Percentiles rank a stretch among this genome's conserved stretches.
Conservation (phyloP, 1,139 yeast genomes). For the Eremothecium coryli region DNA sequence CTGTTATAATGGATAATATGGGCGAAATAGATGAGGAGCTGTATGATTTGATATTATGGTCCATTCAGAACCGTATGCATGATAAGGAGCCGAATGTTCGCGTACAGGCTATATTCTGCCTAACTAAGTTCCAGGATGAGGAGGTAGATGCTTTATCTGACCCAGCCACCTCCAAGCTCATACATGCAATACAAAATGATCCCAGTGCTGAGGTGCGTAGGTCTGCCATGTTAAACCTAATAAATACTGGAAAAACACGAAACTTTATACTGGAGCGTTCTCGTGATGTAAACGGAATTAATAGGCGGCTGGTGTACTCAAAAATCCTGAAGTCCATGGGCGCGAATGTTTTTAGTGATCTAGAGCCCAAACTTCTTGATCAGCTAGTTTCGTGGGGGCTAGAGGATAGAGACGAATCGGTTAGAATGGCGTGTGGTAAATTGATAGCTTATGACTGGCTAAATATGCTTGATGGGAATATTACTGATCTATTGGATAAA, state of each 20-base stretch:
- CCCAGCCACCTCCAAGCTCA: constrained; percentile 45
- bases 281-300: constrained; percentile 63
- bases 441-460: constrained; percentile 72
- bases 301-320: constrained; percentile 65
- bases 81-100: constrained; percentile 79
- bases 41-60: constrained; percentile 53
- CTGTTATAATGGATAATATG: constrained; percentile 60
- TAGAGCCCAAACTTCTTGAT: constrained; percentile 56
- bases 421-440: constrained; percentile 60
- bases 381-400: constrained; percentile 74
- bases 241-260: constrained; percentile 45
- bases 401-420: constrained; percentile 72
- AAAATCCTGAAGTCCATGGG: constrained; percentile 61
- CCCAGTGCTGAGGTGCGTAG: constrained; percentile 84
- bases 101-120: constrained; percentile 71
- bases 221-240: constrained; percentile 66
- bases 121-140: constrained; percentile 66
- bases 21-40: constrained; percentile 71
- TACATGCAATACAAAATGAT: constrained; percentile 60
- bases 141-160: constrained; percentile 27
- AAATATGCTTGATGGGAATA: constrained; percentile 55
- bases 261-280: constrained; percentile 70
- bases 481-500: constrained; percentile 61
- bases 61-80: constrained; percentile 52
- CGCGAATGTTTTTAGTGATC: constrained; percentile 42